Evolutionary conservation across 2,329 filamentous ascomycete species (phyloP).

Genomic region (Aureobasidium sp.): DNA sequence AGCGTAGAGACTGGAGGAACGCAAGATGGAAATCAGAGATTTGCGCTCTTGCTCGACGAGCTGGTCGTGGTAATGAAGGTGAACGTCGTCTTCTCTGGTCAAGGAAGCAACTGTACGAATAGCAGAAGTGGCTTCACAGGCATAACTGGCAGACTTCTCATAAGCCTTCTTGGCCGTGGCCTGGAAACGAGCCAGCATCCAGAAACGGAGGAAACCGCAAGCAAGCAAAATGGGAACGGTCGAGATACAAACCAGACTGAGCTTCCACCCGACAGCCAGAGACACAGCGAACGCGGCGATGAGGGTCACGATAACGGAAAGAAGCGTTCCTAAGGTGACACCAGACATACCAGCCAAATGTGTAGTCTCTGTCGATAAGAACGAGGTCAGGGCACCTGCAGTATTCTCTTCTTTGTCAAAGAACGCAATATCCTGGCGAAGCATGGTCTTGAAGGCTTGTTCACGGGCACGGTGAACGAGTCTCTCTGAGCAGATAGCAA

Average conservation of each 20-base stretch:
- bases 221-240: slow-evolving; percentile 68
- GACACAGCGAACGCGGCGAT: slow-evolving; percentile 62
- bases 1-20: slow-evolving; percentile 72
- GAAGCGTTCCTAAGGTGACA: slow-evolving; percentile 74
- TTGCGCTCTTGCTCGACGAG: slow-evolving; percentile 58
- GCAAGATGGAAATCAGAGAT: slow-evolving; percentile 64
- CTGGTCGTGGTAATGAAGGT: slow-evolving; percentile 58
- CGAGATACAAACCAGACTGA: slow-evolving; percentile 72
- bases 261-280: slow-evolving; percentile 76
- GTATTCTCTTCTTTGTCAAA: slow-evolving; percentile 88
- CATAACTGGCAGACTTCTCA: slow-evolving; percentile 71
- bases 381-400: slow-evolving; percentile 77
- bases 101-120: slow-evolving; percentile 90
- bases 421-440: slow-evolving; percentile 86
- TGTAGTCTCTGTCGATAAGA: slow-evolving; percentile 82
- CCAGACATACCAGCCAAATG: slow-evolving; percentile 83
- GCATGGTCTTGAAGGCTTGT: slow-evolving; percentile 72
- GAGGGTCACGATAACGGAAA: slow-evolving; percentile 73
- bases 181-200: slow-evolving; percentile 71
- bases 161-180: slow-evolving; percentile 72
- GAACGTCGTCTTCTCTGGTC: slow-evolving; percentile 76
- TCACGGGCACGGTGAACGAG: slow-evolving; percentile 77
- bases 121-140: slow-evolving; percentile 86
- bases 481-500: slow-evolving; percentile 79
- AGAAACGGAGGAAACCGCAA: slow-evolving; percentile 81